Evolutionary conservation across 257 asterid species (phyloP).

Genomic region (Catharanthus roseus): DNA sequence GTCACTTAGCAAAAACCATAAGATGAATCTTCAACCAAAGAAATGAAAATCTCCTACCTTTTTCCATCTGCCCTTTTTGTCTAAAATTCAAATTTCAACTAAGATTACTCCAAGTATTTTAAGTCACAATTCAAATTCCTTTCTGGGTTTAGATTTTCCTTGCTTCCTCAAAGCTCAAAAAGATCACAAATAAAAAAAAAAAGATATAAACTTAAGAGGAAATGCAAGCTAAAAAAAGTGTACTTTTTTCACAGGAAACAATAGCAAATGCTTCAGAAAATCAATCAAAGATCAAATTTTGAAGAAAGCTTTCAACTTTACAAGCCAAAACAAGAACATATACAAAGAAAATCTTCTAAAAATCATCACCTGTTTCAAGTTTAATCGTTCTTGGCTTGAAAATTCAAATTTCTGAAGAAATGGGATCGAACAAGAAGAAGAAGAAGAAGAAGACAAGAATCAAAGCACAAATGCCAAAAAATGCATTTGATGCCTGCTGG

Average conservation of each 20-base stretch:
- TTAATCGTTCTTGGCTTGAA: background rate
- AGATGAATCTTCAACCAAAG: background rate
- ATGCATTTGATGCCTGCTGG: background rate
- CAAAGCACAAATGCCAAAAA: background rate
- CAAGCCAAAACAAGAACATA: background rate
- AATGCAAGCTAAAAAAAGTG: conserved; percentile 11
- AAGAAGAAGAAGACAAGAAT: background rate
- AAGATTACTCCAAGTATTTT: background rate
- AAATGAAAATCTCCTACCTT: background rate
- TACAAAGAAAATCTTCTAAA: background rate
- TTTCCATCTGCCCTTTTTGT: background rate
- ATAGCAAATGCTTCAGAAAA: background rate
- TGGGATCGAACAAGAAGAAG: background rate
- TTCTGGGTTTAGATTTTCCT: conserved; percentile 5
- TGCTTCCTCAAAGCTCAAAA: conserved; percentile 4
- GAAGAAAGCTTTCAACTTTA: background rate
- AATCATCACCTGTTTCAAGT: background rate
- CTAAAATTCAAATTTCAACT: background rate
- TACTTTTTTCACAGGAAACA: background rate
- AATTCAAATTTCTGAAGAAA: conserved; percentile 11
- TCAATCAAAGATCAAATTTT: conserved; percentile 26
- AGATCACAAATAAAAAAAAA: background rate
- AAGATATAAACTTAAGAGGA: background rate
- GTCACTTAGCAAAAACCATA: conserved; percentile 5
- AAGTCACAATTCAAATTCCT: background rate